These are phyloP conservation scores for Astragalus membranaceus DNA, from an alignment of 306 rosid genomes.

Conservation along the genomic window DNA sequence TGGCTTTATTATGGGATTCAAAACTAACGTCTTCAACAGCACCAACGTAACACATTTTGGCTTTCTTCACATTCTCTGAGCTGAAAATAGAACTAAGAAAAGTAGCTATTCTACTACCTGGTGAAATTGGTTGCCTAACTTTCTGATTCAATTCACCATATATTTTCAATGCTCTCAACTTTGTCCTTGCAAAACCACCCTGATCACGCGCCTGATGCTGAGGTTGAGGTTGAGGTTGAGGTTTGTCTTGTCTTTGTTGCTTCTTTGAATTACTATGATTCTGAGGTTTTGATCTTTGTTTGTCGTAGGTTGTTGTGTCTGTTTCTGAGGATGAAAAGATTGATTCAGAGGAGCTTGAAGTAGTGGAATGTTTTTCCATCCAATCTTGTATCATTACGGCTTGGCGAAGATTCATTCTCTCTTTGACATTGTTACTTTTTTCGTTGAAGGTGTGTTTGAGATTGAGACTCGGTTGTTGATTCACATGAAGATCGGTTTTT, in stretches of 20 bases:
- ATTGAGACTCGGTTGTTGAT: conserved; percentile 13
- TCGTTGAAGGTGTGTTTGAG: background rate
- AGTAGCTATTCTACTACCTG: conserved; percentile 48
- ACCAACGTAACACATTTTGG: conserved; percentile 75
- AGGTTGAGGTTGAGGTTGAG: background rate
- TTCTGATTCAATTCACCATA: conserved; percentile 52
- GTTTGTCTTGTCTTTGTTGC: background rate
- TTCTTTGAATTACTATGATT: background rate
- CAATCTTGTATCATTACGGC: conserved; percentile 47
- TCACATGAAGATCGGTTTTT: conserved; percentile 31
- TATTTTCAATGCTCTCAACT: conserved; percentile 47
- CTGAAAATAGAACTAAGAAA: conserved; percentile 62
- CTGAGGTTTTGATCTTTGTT: conserved; percentile 13
- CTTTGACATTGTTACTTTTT: background rate
- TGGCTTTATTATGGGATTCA: conserved; percentile 13
- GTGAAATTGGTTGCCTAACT: conserved; percentile 72
- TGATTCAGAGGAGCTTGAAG: conserved; percentile 52
- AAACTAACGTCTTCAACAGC: conserved; percentile 55
- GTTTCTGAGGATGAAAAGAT: conserved; percentile 60
- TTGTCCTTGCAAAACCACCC: conserved; percentile 46
- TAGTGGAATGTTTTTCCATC: conserved; percentile 41
- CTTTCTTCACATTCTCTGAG: conserved; percentile 60
- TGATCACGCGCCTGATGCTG: background rate
- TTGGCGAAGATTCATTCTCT: conserved; percentile 17
- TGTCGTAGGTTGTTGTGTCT: conserved; percentile 30